These are phyloP conservation scores for Colletotrichum tanaceti DNA, from an alignment of 2,329 filamentous ascomycete genomes.

Conservation along the genomic window DNA sequence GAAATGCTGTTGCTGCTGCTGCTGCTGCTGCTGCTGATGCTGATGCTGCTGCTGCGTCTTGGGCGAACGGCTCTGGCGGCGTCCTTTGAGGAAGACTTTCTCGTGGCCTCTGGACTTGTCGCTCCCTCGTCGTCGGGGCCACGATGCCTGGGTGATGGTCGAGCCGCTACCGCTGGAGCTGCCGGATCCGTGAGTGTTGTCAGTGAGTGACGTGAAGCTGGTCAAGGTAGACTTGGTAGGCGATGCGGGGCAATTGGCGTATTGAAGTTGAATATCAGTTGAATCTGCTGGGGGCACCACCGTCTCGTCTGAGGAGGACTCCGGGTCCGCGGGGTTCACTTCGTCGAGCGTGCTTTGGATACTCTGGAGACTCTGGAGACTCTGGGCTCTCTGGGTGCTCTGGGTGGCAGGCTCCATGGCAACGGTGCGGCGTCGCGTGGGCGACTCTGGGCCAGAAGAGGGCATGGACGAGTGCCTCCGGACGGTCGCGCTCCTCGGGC, in stretches of 20 bases:
- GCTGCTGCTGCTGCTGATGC: slow-evolving; percentile 9
- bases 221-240: slow-evolving; percentile 50
- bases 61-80: slow-evolving; percentile 33
- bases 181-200: slow-evolving; percentile 50
- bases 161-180: slow-evolving; percentile 56
- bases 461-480: slow-evolving; percentile 26
- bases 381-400: too few relatives aligned
- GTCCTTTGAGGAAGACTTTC: slow-evolving; percentile 41
- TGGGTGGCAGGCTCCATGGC: slow-evolving; percentile 1
- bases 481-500: slow-evolving; percentile 36
- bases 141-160: slow-evolving; percentile 53
- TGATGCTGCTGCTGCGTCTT: slow-evolving; percentile 29
- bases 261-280: slow-evolving; percentile 4
- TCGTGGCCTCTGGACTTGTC: slow-evolving; percentile 33
- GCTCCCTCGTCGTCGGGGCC: slow-evolving; percentile 37
- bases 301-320: slow-evolving; percentile 35
- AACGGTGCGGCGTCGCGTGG: slow-evolving; percentile 1
- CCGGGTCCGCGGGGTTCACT: slow-evolving; percentile 13
- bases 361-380: too few relatives aligned
- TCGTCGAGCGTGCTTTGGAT: slow-evolving; percentile 12
- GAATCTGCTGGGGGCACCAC: slow-evolving; percentile 10
- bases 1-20: neutral
- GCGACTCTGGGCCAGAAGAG: slow-evolving; percentile 8
- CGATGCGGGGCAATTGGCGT: slow-evolving; percentile 43
- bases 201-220: slow-evolving; percentile 44